A percentile compares a stretch with the other conserved stretches of the same genome.
These are phyloP conservation scores for Circinella minor DNA, from an alignment of 371 early-diverging fungal species.

Conservation along the genomic window DNA sequence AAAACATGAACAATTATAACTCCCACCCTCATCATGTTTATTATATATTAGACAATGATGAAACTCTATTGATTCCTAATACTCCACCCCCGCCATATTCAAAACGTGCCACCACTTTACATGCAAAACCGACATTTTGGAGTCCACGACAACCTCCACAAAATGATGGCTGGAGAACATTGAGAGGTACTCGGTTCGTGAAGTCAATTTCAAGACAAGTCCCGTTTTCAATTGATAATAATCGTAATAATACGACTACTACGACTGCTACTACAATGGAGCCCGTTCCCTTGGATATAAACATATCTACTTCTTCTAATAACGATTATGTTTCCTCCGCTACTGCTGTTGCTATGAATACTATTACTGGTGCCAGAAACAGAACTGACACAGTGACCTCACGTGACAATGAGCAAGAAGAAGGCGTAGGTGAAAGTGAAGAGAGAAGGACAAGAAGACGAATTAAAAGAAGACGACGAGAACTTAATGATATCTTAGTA, in stretches of 20 bases:
- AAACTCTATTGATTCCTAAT: constrained; percentile 2
- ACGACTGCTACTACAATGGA: background rate
- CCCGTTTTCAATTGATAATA: too few species aligned
- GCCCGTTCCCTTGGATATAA: background rate
- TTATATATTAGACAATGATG: constrained; percentile 7
- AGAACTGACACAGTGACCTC: too few species aligned
- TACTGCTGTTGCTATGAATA: background rate
- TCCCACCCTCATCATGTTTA: background rate
- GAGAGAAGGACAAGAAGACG: too few species aligned
- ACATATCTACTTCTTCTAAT: background rate
- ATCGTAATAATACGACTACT: background rate
- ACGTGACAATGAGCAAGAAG: too few species aligned
- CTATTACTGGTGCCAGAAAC: too few species aligned
- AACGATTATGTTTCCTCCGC: background rate
- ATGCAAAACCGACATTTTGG: constrained; percentile 23
- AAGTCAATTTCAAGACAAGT: constrained; percentile 1
- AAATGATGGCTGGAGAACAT: background rate
- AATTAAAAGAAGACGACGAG: background rate
- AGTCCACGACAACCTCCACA: constrained; percentile 18
- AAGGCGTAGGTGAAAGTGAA: too few species aligned
- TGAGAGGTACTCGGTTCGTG: constrained; percentile 4
- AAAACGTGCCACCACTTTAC: constrained; percentile 5
- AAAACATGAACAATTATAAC: constrained; percentile 1
- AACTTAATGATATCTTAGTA: background rate
- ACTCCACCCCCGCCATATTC: constrained; percentile 17